Percentiles rank a stretch among this genome's conserved stretches.
Conservation (phyloP, 2,329 filamentous ascomycete genomes). For the Penicillium sp. region DNA sequence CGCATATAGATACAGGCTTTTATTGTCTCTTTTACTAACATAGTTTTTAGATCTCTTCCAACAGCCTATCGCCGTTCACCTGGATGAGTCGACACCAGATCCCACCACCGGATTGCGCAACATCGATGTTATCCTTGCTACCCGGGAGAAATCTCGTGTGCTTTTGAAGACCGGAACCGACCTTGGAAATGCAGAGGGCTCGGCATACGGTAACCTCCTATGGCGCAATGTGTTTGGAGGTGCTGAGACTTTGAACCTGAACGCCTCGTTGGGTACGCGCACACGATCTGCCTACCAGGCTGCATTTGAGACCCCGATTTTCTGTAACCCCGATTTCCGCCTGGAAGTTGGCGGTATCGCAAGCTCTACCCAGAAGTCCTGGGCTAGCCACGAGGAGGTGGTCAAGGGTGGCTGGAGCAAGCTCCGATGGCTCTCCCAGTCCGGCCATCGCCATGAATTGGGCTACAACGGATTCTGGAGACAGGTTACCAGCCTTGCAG, state of each 20-base stretch:
- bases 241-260: constrained; percentile 83
- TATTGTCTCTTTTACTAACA: constrained; percentile 15
- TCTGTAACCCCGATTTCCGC: constrained; percentile 79
- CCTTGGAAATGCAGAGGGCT: constrained; percentile 89
- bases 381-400: constrained; percentile 91
- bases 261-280: constrained; percentile 84
- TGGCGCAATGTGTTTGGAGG: constrained; percentile 94
- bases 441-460: constrained; percentile 72
- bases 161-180: constrained; percentile 94
- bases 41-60: constrained; percentile 74
- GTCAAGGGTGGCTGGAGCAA: constrained; percentile 76
- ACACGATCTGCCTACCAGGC: constrained; percentile 91
- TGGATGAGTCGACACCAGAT: constrained; percentile 73
- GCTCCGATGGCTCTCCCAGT: constrained; percentile 69
- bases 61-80: constrained; percentile 75
- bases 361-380: constrained; percentile 83
- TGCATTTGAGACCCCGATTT: constrained; percentile 77
- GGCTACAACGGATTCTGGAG: constrained; percentile 83
- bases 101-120: constrained; percentile 67
- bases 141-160: constrained; percentile 77
- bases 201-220: constrained; percentile 82
- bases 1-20: background rate
- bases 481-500: constrained; percentile 77
- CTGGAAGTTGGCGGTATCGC: constrained; percentile 77
- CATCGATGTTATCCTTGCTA: constrained; percentile 76